A percentile compares a stretch with the other conserved stretches of the same genome.
These are phyloP conservation scores for Lentinula edodes DNA, from an alignment of 768 basidiomycete genomes.

Conservation along the genomic window DNA sequence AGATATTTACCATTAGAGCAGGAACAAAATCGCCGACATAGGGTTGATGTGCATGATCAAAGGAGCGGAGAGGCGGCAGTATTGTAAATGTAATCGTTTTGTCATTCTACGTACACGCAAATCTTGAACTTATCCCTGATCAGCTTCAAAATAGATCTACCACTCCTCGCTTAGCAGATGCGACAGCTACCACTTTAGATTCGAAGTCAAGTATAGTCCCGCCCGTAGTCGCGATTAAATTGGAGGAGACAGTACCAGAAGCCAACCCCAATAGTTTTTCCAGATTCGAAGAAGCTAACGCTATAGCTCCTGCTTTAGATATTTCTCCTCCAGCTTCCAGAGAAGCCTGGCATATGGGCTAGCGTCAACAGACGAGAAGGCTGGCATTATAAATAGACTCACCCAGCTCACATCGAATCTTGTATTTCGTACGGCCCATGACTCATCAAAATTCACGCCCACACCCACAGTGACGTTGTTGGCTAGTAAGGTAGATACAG, in stretches of 20 bases:
- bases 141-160: conserved; percentile 10
- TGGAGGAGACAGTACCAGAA: conserved; percentile 10
- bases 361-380: too few relatives aligned
- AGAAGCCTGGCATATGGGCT: not conserved
- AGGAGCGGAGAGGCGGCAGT: too few relatives aligned
- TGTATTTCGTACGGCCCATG: conserved; percentile 60
- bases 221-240: conserved; percentile 31
- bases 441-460: conserved; percentile 43
- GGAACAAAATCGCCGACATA: too few relatives aligned
- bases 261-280: conserved; percentile 35
- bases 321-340: conserved; percentile 25
- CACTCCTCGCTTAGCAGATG: conserved; percentile 23
- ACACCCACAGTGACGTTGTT: conserved; percentile 69
- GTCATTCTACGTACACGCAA: conserved; percentile 19
- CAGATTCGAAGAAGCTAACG: conserved; percentile 37
- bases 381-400: conserved; percentile 15
- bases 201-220: conserved; percentile 35
- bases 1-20: too few relatives aligned
- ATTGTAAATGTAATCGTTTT: conserved; percentile 16
- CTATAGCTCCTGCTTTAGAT: conserved; percentile 28
- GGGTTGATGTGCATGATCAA: too few relatives aligned
- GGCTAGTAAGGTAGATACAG: conserved; percentile 47
- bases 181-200: conserved; percentile 34
- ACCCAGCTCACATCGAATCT: conserved; percentile 80
- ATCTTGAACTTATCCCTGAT: not conserved